phyloP scores from a whole-genome alignment of 345 rosid species.

The Lumnitzera racemosa region DNA sequence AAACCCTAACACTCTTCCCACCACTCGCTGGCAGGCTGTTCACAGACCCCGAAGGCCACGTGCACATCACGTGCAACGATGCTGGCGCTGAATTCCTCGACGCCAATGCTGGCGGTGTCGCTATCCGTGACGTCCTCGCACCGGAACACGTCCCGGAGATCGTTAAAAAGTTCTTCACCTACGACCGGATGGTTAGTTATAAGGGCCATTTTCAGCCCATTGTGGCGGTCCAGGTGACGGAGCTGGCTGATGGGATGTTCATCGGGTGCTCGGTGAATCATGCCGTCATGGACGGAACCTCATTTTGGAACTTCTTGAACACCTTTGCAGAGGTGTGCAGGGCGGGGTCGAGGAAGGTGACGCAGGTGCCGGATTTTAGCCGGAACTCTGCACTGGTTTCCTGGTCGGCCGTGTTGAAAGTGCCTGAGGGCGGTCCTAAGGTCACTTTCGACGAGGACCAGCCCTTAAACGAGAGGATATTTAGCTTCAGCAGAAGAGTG shows the following conservation, averaged over 20 bases:
- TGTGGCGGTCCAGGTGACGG: constrained; percentile 83
- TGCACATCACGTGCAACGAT: constrained; percentile 60
- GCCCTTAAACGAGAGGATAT: constrained; percentile 70
- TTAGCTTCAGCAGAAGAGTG: constrained; percentile 71
- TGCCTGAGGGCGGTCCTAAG: constrained; percentile 68
- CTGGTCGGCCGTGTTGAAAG: constrained; percentile 37
- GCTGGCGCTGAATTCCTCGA: constrained; percentile 61
- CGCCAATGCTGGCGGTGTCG: constrained; percentile 32
- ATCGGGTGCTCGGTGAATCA: constrained; percentile 73
- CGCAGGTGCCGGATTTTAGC: constrained; percentile 51
- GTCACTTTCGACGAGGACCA: constrained; percentile 64
- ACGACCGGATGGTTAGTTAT: constrained; percentile 64
- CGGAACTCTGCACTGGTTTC: constrained; percentile 62
- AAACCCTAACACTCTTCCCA: constrained; percentile 54
- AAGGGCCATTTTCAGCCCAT: constrained; percentile 67
- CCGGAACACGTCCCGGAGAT: constrained; percentile 51
- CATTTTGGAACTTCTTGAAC: constrained; percentile 92
- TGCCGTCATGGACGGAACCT: constrained; percentile 79
- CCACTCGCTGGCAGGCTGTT: constrained; percentile 84
- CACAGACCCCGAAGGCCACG: constrained; percentile 41
- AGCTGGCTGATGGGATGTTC: constrained; percentile 66
- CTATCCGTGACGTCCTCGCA: constrained; percentile 32
- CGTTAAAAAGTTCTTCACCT: constrained; percentile 48
- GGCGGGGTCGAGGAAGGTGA: constrained; percentile 24
- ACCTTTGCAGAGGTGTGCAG: constrained; percentile 67